Evolutionary conservation across 2,329 filamentous ascomycete species (phyloP), one percentile per base, ranked within the genome.

Genomic region (Exserohilum rostratum): DNA sequence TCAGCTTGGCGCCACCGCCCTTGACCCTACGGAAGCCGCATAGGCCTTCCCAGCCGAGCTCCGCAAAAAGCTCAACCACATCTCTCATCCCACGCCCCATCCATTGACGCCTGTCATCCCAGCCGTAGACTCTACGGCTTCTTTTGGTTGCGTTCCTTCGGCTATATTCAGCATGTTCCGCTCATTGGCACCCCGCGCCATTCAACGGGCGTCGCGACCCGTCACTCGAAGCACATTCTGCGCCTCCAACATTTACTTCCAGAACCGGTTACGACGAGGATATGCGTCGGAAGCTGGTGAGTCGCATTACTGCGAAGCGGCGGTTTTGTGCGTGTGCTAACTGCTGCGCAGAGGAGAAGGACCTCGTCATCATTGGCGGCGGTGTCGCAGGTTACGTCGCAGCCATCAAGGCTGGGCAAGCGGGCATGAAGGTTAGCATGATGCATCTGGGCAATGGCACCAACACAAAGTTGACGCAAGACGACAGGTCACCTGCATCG

Each of bases 351-450:
- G 91, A 93, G 78, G 91, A 97, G 78, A 96, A 96, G 79, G 95
- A 99, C 78, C 84, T 99, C 51, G 89, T 99, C 74, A 93, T 99
- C 79, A 96, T 99, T 74, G 95, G 95, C 73, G 95, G 95, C 77
- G 95, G 95, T 82, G 95, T 98, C 72, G 95, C 93, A 69, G 95
- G 95, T 75, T 99, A 99, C 81, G 95, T 99, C 72, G 93, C 95
- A 65, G 95, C 95, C 71, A 99, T 99, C 84, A 99, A 98, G 83
- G 95, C 95, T 72, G 95, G 93, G 56, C 95, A 99, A 80, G 91
- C 96, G 77, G 95, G 95, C 72, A 79, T 99, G 77, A 98, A 97
- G 87, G 93, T 96, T 47, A 82, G 62, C 53, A 10, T 37, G 38
- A 31, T 42, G 43, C 54, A 31, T 20, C 3, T 43, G 39, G 38